Percentiles rank a stretch among this genome's conserved stretches.
Conservation (phyloP, 345 rosid species). For the Raphanus raphanistrum region DNA sequence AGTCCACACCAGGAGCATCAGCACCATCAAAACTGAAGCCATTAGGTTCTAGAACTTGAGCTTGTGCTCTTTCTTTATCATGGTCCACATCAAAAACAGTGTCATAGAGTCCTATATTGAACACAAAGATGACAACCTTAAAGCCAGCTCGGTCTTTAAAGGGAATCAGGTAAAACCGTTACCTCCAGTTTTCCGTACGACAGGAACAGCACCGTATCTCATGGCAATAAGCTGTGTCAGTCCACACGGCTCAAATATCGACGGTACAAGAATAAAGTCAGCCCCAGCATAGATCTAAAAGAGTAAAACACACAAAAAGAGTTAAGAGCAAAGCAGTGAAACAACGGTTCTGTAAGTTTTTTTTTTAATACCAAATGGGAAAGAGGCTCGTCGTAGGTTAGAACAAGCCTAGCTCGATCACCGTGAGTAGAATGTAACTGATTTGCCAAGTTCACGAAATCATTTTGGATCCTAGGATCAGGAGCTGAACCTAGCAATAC, state of each 20-base stretch:
- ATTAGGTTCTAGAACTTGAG: conserved; percentile 84
- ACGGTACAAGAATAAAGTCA: conserved; percentile 89
- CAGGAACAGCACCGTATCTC: conserved; percentile 92
- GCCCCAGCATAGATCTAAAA: conserved; percentile 87
- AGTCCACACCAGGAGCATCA: conserved; percentile 75
- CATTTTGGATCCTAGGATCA: conserved; percentile 91
- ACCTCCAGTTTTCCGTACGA: conserved; percentile 97
- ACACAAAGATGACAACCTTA: not conserved
- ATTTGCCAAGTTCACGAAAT: conserved; percentile 77
- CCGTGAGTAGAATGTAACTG: conserved; percentile 66
- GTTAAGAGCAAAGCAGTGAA: not conserved
- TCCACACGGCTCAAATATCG: conserved; percentile 96
- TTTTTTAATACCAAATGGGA: conserved; percentile 69
- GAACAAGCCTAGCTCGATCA: conserved; percentile 75
- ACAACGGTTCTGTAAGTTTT: not conserved
- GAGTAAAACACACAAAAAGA: not conserved
- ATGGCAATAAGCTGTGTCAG: conserved; percentile 87
- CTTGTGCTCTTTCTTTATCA: conserved; percentile 80
- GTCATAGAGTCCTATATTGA: conserved; percentile 70
- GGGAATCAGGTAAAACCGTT: not conserved
- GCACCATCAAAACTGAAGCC: conserved; percentile 91
- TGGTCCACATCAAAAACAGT: conserved; percentile 92
- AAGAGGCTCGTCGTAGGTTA: conserved; percentile 94
- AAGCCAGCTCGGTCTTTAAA: not conserved
- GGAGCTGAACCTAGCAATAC: conserved; percentile 96